These are phyloP conservation scores for Strigomonas oncopelti DNA, from an alignment of 208 protist species.

Conservation along the genomic window DNA sequence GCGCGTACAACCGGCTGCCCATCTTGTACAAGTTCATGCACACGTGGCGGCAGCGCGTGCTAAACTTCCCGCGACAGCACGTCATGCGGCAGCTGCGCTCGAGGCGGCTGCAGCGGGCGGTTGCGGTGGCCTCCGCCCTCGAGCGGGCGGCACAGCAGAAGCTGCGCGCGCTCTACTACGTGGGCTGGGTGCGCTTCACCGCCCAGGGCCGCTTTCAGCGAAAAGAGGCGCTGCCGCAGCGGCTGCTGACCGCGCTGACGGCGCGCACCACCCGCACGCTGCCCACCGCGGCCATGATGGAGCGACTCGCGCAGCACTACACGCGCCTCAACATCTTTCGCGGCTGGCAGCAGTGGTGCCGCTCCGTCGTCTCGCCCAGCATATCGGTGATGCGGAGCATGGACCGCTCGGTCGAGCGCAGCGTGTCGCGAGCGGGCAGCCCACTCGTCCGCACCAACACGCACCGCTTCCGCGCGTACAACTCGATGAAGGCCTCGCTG, in stretches of 20 bases:
- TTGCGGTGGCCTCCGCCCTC: conserved; percentile 8
- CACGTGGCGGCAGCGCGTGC: conserved; percentile 40
- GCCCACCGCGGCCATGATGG: conserved; percentile 41
- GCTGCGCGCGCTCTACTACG: conserved; percentile 15
- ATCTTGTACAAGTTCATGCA: conserved; percentile 33
- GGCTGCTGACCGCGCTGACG: background rate
- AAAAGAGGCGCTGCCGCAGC: background rate
- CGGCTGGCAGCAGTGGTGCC: conserved; percentile 25
- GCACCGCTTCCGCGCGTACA: conserved; percentile 9
- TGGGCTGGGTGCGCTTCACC: conserved; percentile 13
- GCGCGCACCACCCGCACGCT: conserved; percentile 1
- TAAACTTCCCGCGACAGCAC: conserved; percentile 46
- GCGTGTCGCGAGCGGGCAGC: conserved; percentile 14
- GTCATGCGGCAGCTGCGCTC: conserved; percentile 44
- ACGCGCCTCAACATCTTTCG: conserved; percentile 16
- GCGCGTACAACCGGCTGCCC: conserved; percentile 28
- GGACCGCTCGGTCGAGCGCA: background rate
- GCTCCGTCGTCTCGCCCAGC: conserved; percentile 7
- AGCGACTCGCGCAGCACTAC: conserved; percentile 14
- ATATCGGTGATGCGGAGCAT: conserved; percentile 5
- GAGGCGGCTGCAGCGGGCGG: conserved; percentile 26
- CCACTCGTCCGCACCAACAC: conserved; percentile 22
- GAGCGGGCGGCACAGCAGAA: background rate
- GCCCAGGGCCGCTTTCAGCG: background rate
- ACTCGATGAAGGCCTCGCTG: background rate